phyloP scores from a whole-genome alignment of 768 basidiomycete species.

The Suillus cothurnatus region DNA sequence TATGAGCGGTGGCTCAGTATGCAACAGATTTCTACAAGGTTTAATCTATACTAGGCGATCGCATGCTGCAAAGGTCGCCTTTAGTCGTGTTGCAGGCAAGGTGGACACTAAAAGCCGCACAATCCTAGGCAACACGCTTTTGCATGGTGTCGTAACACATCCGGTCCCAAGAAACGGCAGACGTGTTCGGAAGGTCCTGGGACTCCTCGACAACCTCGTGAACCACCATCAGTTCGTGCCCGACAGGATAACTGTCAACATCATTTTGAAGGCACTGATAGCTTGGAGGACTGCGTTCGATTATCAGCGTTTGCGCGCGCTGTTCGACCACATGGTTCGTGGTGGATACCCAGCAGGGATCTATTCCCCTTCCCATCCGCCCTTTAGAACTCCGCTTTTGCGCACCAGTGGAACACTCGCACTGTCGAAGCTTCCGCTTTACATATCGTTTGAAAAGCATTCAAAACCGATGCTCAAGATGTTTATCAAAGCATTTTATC shows the following conservation, averaged over 20 bases:
- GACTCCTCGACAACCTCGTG: conserved; percentile 45
- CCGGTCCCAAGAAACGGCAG: conserved; percentile 42
- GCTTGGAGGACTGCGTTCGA: conserved; percentile 50
- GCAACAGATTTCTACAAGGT: conserved; percentile 28
- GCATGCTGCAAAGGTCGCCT: conserved; percentile 46
- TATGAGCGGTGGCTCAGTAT: conserved; percentile 22
- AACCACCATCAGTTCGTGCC: conserved; percentile 51
- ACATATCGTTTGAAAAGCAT: conserved; percentile 58
- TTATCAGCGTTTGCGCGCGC: conserved; percentile 42
- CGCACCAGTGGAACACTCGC: conserved; percentile 19
- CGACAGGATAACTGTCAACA: conserved; percentile 72
- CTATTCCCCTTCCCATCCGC: conserved; percentile 36
- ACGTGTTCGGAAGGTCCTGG: conserved; percentile 44
- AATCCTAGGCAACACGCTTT: conserved; percentile 56
- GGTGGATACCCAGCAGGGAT: conserved; percentile 55
- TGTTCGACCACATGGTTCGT: conserved; percentile 68
- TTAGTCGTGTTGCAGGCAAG: conserved; percentile 29
- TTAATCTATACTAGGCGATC: conserved; percentile 43
- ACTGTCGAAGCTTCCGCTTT: conserved; percentile 42
- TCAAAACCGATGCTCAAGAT: conserved; percentile 71
- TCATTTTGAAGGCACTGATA: conserved; percentile 63
- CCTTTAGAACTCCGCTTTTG: conserved; percentile 44
- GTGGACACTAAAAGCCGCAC: conserved; percentile 40
- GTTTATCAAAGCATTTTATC: conserved; percentile 68
- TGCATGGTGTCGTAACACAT: conserved; percentile 45